phyloP scores from a whole-genome alignment of 768 basidiomycete genomes.

The Auriculariales sp. region DNA sequence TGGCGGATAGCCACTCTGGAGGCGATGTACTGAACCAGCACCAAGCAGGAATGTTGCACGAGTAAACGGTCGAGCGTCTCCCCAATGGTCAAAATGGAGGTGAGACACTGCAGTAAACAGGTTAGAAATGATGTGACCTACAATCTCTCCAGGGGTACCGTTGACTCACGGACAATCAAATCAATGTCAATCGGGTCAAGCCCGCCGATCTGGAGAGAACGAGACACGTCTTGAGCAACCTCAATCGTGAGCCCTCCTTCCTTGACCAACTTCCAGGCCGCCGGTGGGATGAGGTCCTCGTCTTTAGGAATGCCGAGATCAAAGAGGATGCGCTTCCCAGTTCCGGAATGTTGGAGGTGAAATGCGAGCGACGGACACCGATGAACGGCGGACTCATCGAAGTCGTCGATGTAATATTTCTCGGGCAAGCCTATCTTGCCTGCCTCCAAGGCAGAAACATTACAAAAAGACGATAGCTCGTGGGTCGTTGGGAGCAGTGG shows the following conservation, averaged over 20 bases:
- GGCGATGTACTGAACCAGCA: not conserved
- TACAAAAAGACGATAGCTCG: too few species aligned
- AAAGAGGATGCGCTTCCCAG: constrained; percentile 5
- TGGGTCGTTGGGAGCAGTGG: too few species aligned
- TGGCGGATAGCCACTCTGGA: constrained; percentile 3
- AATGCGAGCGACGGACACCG: constrained; percentile 7
- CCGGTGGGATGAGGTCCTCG: constrained; percentile 1
- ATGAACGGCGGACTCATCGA: constrained; percentile 4
- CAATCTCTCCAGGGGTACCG: too few species aligned
- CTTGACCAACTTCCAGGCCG: not conserved
- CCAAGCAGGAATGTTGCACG: constrained; percentile 8
- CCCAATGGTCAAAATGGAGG: constrained; percentile 9
- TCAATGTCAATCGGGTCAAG: constrained; percentile 3
- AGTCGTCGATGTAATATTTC: constrained; percentile 8
- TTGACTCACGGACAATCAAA: too few species aligned
- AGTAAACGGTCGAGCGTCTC: constrained; percentile 6
- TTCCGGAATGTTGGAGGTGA: constrained; percentile 8
- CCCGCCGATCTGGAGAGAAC: constrained; percentile 7
- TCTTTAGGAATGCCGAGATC: constrained; percentile 9
- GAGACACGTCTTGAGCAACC: constrained; percentile 3
- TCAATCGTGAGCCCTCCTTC: not conserved
- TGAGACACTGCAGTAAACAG: constrained; percentile 8
- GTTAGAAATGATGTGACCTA: too few species aligned
- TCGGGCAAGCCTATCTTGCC: constrained; percentile 28
- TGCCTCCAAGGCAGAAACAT: constrained; percentile 41